Evolutionary conservation across 176 grass and related monocot genomes (phyloP).

Genomic region (Lolium rigidum): DNA sequence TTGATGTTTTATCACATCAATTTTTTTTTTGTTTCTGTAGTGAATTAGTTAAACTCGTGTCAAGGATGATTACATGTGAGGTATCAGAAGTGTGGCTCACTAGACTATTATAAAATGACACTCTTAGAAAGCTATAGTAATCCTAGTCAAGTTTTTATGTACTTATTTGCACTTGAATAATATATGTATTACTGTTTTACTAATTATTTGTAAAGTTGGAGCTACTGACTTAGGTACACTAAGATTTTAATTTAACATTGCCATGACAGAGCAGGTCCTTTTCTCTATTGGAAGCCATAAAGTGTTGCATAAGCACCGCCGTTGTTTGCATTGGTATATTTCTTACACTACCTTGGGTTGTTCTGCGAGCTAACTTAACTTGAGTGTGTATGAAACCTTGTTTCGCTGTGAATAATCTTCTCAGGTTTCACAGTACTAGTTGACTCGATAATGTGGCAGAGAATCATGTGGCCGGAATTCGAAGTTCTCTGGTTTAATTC

Average conservation of each 20-base stretch:
- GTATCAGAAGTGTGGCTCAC: not conserved
- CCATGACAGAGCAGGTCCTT: slow-evolving; percentile 73
- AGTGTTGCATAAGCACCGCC: slow-evolving; percentile 65
- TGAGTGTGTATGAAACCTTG: slow-evolving; percentile 25
- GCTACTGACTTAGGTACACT: slow-evolving; percentile 25
- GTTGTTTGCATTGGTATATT: slow-evolving; percentile 78
- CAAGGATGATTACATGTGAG: slow-evolving; percentile 17
- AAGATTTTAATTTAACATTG: slow-evolving; percentile 46
- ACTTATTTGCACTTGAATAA: slow-evolving; percentile 18
- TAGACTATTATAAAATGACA: slow-evolving; percentile 13
- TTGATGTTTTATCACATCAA: not conserved
- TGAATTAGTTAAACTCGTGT: slow-evolving; percentile 32
- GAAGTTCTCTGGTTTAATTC: slow-evolving; percentile 99
- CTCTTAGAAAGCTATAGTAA: slow-evolving; percentile 1
- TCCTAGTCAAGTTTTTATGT: slow-evolving; percentile 8
- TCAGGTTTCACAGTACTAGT: slow-evolving; percentile 72
- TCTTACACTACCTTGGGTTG: slow-evolving; percentile 4
- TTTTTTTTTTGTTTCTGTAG: not conserved
- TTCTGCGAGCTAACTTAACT: slow-evolving; percentile 16
- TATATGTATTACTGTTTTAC: slow-evolving; percentile 18
- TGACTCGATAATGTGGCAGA: slow-evolving; percentile 90
- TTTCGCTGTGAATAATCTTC: slow-evolving; percentile 18
- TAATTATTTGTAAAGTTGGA: slow-evolving; percentile 27
- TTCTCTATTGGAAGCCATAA: slow-evolving; percentile 73
- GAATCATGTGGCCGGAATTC: slow-evolving; percentile 94